Base-by-base conservation (phyloP, 352 stramenopile genomes). In the Chloridella minuta region DNA sequence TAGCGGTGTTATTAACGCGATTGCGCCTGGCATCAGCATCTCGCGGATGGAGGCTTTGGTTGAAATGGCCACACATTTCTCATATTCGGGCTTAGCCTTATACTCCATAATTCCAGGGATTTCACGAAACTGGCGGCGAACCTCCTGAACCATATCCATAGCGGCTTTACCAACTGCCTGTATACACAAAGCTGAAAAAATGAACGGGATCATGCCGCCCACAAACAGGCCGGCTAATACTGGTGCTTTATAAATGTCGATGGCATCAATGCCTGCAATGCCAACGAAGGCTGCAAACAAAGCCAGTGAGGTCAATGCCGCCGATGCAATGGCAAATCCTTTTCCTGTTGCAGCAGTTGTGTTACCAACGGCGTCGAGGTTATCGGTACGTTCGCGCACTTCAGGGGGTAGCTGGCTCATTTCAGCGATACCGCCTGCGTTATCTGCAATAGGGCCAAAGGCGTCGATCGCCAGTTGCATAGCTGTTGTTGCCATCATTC, bases 181-280 rank as follows among this genome's bases (percentile, higher is more conserved):
- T 96, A 99, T 99, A 85, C 96, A 99, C 92, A 99, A 91, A 24
- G 97, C 97, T 87, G 94, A 97, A 90, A 99, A 99, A 91, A 95
- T 97, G 91, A 98, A 99, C n/a, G 96, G 96, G 86, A 99, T 93
- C 94, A 98, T 98, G 87, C 95, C 95, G 88, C 96, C 96, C 90
- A 99, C 97, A 87, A 99, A 96, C 87, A 99, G 90, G 90, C 97
- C 97, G 87, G 95, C 93, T 90, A 99, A 98, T 21, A 95, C 98
- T 86, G 98, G 93, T 23, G 97, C 96, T 18, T 87, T 88, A n/a
- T 10, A 66, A n/a, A n/a, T 66, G 40, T 66, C 40, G 40, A 66
- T n/a, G 40, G n/a, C 10, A 10, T 18, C 10, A 86, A 87, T 88
- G 16, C 86, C 27, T 66, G 92, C 92, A 23, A 90, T 87, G 24